Conservation (phyloP, 306 rosid genomes). For the Fragaria iinumae region DNA sequence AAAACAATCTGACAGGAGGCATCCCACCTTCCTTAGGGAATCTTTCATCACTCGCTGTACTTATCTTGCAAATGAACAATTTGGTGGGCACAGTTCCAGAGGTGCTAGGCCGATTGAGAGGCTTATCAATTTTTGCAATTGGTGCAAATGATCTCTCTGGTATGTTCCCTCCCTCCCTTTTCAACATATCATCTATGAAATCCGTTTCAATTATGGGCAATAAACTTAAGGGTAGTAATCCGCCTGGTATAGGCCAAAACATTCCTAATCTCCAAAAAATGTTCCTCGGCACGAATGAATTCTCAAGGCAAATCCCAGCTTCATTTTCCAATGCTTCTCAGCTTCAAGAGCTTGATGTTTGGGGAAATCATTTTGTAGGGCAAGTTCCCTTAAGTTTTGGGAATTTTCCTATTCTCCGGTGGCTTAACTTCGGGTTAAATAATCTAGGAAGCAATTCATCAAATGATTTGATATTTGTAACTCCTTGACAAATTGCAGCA, state of each 20-base stretch:
- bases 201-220: not conserved
- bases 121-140: not conserved
- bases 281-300: not conserved
- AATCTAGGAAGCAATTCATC: constrained; percentile 34
- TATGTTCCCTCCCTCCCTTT: constrained; percentile 33
- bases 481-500: constrained; percentile 33
- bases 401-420: not conserved
- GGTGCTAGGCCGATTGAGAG: constrained; percentile 20
- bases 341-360: not conserved
- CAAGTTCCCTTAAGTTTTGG: constrained; percentile 27
- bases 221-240: constrained; percentile 28
- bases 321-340: constrained; percentile 38
- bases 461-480: constrained; percentile 30
- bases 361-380: constrained; percentile 8
- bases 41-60: constrained; percentile 15
- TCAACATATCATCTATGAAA: constrained; percentile 36
- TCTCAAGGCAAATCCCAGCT: constrained; percentile 33
- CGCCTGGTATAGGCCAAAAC: constrained; percentile 30
- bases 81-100: constrained; percentile 35
- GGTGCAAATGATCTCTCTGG: constrained; percentile 12
- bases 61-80: not conserved
- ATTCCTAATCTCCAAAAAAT: constrained; percentile 23
- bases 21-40: constrained; percentile 40
- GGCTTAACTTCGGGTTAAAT: not conserved
- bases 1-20: constrained; percentile 27